Evolutionary conservation across 495 filamentous ascomycete genomes (phyloP), one percentile per base, ranked within the genome.

Genomic region (Peziza echinospora): DNA sequence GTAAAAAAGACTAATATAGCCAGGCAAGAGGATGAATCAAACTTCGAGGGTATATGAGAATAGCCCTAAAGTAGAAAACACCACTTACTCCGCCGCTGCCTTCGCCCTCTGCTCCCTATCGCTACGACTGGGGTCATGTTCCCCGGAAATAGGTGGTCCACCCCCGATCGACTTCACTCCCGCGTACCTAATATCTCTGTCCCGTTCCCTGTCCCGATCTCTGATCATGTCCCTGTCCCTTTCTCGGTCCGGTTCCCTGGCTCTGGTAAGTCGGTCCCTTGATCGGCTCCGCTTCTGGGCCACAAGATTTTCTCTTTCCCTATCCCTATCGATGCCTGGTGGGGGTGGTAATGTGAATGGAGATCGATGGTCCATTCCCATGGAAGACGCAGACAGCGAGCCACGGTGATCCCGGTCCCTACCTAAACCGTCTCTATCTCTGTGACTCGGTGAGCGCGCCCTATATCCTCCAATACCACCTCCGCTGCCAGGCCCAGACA

Each of bases 21-120:
- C n/a, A n/a, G n/a, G n/a, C n/a, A n/a, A n/a, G n/a, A n/a, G n/a
- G n/a, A n/a, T n/a, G n/a, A 37, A 3, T 37, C 19, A 37, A 37
- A 17, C 30, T 37, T 37, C 30, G 30, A 37, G 30, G 19, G 30
- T 13, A 39, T n/a, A 21, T 16, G 24, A 51, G 17, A 21, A 40
- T 48, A 49, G 42, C 17, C 22, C 43, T 41, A 26, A 17, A 40
- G 24, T 48, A 24, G 21, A 26, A 19, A 50, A 46, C 22, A 46
- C 47, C 49, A 59, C 56, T 59, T 54, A 59, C 56, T 59, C 56
- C 43, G 52, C 52, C 37, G 56, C 56, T 26, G 58, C 56, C 43
- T 52, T 57, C 37, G 51, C 56, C 49, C 56, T 52, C 41, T 58
- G 55, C 16, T 59, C 56, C 30, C 56, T 51, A 46, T 57, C 55